Conservation (phyloP, 208 protist genomes). For the Leishmania braziliensis region DNA sequence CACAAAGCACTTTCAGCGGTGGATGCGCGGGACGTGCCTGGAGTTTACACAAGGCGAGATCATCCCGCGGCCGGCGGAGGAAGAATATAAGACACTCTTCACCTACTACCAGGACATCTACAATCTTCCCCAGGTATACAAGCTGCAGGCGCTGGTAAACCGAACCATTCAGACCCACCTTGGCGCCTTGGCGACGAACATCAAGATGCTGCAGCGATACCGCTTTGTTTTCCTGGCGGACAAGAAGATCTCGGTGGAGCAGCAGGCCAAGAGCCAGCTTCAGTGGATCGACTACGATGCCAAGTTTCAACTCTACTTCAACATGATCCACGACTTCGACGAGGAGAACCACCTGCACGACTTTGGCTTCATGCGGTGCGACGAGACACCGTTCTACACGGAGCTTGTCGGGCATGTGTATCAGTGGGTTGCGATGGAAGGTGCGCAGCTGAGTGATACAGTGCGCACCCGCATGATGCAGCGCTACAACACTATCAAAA, state of each 20-base stretch:
- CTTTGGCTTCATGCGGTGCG: slow-evolving; percentile 96
- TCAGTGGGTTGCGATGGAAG: slow-evolving; percentile 94
- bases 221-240: slow-evolving; percentile 94
- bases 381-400: slow-evolving; percentile 89
- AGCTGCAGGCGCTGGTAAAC: slow-evolving; percentile 90
- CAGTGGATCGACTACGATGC: slow-evolving; percentile 96
- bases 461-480: slow-evolving; percentile 79
- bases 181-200: slow-evolving; percentile 86
- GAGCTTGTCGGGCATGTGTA: slow-evolving; percentile 92
- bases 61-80: slow-evolving; percentile 82
- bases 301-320: slow-evolving; percentile 95
- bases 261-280: slow-evolving; percentile 92
- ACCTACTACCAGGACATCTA: slow-evolving; percentile 96
- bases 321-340: slow-evolving; percentile 94
- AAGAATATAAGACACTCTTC: slow-evolving; percentile 86
- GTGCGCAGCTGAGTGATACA: slow-evolving; percentile 92
- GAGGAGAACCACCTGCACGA: slow-evolving; percentile 84
- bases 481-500: slow-evolving; percentile 72
- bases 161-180: slow-evolving; percentile 93
- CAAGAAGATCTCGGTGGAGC: slow-evolving; percentile 95
- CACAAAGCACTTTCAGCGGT: slow-evolving; percentile 95
- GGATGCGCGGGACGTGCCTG: slow-evolving; percentile 97
- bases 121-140: slow-evolving; percentile 89
- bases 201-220: slow-evolving; percentile 94
- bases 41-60: slow-evolving; percentile 93